Base-by-base conservation (phyloP, 805 yeast species). In the Kuraishia floccosa region DNA sequence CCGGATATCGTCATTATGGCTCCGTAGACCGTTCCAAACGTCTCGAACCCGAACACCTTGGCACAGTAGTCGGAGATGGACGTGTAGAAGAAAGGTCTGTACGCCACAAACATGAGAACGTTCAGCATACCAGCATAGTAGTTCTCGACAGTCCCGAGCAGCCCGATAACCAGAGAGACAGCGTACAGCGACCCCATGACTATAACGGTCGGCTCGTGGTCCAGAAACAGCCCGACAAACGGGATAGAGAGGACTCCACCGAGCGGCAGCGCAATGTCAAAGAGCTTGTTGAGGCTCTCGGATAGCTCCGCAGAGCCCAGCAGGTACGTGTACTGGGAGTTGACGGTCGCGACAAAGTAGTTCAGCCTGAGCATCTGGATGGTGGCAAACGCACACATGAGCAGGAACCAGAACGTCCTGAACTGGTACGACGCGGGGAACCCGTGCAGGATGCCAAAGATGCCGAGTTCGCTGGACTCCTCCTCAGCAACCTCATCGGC, bases 31-130 rank as follows among this genome's bases (percentile, higher is more conserved):
- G 86, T 81, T 23, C 96, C 96, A 55, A 89, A 87, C 1, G 93
- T 85, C 33, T 74, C 77, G 53, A 81, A 86, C 0, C 97, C 97
- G 58, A 89, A 87, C 20, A 87, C 89, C 50, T 87, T 87, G 18
- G 94, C 93, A 45, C 86, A 72, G 51, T 77, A 85, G 53, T 89
- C 96, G 2, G 94, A 81, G 5, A 86, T 84, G 2, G 93, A 83
- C 2, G 97, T 87, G 54, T 87, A 89, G 48, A 82, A 86, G 47
- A 87, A 82, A 8, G 97, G 96, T 51, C 97, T 58, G 53, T 64
- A 70, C 23, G 57, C 60, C 23, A 68, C 75, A 44, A 70, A 70
- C 13, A 69, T 31, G 24, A 60, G 43, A 19, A 70, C 65, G 38
- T 67, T 63, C 30, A 65, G 27, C 6, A 67, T 34, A 33, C 72